Conservation (phyloP, 1,139 yeast species). For the Diutina pseudorugosa region DNA sequence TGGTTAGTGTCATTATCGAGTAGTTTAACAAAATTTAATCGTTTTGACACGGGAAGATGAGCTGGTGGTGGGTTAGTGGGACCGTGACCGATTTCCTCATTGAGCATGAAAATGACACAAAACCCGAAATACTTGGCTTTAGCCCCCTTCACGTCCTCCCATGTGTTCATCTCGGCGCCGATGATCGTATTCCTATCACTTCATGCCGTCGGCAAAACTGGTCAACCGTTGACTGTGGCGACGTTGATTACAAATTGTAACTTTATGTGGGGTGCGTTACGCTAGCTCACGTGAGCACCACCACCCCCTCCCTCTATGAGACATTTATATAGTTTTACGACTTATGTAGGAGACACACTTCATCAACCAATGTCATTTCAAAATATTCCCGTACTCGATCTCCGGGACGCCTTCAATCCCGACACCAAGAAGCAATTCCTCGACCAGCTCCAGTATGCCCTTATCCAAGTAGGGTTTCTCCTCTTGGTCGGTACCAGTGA, state of each 20-base stretch:
- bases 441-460: constrained; percentile 35
- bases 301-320: neutral
- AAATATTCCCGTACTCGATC: constrained; percentile 24
- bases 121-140: neutral
- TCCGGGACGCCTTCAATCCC: constrained; percentile 21
- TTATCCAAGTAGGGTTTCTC: constrained; percentile 52
- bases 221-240: neutral
- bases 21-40: too few species aligned
- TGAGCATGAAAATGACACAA: neutral
- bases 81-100: neutral
- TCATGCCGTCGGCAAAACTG: too few species aligned
- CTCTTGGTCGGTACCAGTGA: constrained; percentile 32
- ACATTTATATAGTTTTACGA: neutral
- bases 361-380: neutral
- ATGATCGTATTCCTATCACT: too few species aligned
- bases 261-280: neutral
- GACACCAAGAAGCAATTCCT: constrained; percentile 32
- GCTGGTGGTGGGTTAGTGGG: too few species aligned
- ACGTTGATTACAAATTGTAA: neutral
- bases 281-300: neutral
- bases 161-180: too few species aligned
- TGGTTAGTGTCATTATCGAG: too few species aligned
- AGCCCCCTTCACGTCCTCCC: too few species aligned
- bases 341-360: neutral
- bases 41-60: too few species aligned